A percentile compares a stretch with the other conserved stretches of the same genome.
Conservation (phyloP, 1,139 yeast species). For the Kodamaea plutei region DNA sequence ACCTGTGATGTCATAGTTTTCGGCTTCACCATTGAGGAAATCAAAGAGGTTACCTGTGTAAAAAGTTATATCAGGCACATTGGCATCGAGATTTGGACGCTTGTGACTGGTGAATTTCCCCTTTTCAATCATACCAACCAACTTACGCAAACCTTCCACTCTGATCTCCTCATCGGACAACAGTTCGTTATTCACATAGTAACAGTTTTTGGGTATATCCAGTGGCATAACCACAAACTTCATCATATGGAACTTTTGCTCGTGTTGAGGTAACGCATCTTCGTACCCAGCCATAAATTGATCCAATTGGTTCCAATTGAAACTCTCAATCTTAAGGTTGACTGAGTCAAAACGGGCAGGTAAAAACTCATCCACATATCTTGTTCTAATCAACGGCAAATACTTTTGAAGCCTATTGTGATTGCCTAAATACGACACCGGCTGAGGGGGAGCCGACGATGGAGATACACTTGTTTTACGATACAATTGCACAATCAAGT, state of each 20-base stretch:
- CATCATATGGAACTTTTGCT: constrained; percentile 59
- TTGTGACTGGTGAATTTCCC: constrained; percentile 45
- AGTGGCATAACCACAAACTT: constrained; percentile 83
- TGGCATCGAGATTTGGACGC: constrained; percentile 37
- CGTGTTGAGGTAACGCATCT: constrained; percentile 57
- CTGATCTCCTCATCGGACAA: constrained; percentile 78
- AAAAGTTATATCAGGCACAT: constrained; percentile 72
- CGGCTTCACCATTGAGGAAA: constrained; percentile 52
- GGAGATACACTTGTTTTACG: constrained; percentile 16
- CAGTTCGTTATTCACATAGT: constrained; percentile 51
- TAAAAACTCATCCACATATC: constrained; percentile 69
- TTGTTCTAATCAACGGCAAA: constrained; percentile 64
- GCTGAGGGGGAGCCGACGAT: constrained; percentile 4
- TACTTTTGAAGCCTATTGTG: constrained; percentile 22
- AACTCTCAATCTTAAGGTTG: constrained; percentile 47
- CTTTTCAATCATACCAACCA: constrained; percentile 64
- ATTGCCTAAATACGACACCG: too few species aligned
- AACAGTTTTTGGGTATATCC: constrained; percentile 58
- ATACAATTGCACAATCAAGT: constrained; percentile 75
- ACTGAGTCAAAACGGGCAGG: constrained; percentile 55
- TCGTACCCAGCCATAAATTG: constrained; percentile 88
- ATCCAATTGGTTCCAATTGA: constrained; percentile 91
- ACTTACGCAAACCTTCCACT: constrained; percentile 76
- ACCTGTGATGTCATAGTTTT: constrained; percentile 33
- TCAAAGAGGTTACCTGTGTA: constrained; percentile 83